Percentiles rank a stretch among this genome's conserved stretches.
Evolutionary conservation across 2,329 filamentous ascomycete genomes (phyloP).

Genomic region (Aspergillus sp.): DNA sequence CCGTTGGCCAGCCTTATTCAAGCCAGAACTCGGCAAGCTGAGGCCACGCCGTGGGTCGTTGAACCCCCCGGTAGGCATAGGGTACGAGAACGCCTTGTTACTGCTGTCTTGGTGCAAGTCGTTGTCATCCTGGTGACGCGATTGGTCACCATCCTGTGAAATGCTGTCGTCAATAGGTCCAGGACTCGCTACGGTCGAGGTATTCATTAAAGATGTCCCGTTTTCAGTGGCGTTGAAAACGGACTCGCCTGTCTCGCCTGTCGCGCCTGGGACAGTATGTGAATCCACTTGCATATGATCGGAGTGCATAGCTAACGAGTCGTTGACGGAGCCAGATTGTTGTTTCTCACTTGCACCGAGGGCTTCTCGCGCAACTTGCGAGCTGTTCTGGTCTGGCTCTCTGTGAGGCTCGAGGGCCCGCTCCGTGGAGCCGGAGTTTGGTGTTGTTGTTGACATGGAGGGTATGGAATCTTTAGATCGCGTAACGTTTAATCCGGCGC

Average conservation of each 20-base stretch:
- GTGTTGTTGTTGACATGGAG: slow-evolving; percentile 53
- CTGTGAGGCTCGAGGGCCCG: slow-evolving; percentile 33
- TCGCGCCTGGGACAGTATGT: slow-evolving; percentile 55
- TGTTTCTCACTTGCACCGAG: slow-evolving; percentile 40
- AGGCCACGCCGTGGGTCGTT: slow-evolving; percentile 58
- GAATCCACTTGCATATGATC: slow-evolving; percentile 48
- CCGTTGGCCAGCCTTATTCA: slow-evolving; percentile 58
- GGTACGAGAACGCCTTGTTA: slow-evolving; percentile 64
- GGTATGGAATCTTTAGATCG: slow-evolving; percentile 37
- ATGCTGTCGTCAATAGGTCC: slow-evolving; percentile 46
- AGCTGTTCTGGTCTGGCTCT: slow-evolving; percentile 35
- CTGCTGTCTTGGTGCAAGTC: slow-evolving; percentile 41
- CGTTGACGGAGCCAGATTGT: slow-evolving; percentile 42
- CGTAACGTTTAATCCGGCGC: slow-evolving; percentile 43
- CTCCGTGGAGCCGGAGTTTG: slow-evolving; percentile 51
- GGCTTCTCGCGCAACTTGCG: slow-evolving; percentile 44
- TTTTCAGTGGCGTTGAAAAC: slow-evolving; percentile 53
- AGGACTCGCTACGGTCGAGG: slow-evolving; percentile 49
- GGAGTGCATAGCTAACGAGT: slow-evolving; percentile 50
- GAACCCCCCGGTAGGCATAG: slow-evolving; percentile 53
- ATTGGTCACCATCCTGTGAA: slow-evolving; percentile 44
- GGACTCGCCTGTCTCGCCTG: slow-evolving; percentile 47
- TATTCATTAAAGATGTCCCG: slow-evolving; percentile 52
- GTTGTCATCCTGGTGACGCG: slow-evolving; percentile 34
- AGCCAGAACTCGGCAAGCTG: slow-evolving; percentile 58